phyloP scores from a whole-genome alignment of 192 early-diverging fungal species.

The Backusella mclennaniae region DNA sequence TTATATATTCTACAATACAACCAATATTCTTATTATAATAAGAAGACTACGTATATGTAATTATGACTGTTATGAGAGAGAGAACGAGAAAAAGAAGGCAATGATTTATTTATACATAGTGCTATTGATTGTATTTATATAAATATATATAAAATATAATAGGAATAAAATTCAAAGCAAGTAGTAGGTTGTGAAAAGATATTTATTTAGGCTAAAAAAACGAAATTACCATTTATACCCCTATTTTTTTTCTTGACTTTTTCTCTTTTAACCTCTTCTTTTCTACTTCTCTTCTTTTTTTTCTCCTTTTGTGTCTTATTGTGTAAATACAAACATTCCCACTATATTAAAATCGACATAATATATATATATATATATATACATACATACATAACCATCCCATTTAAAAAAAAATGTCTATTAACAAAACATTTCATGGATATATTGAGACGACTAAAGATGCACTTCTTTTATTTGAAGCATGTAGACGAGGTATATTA shows the following conservation, averaged over 20 bases:
- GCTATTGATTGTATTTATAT: neutral
- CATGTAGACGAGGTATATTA: slow-evolving; percentile 62
- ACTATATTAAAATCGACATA: neutral
- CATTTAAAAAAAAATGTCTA: slow-evolving; percentile 19
- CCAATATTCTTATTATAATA: neutral
- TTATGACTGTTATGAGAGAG: neutral
- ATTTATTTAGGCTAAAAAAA: neutral
- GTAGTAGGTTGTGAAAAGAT: neutral
- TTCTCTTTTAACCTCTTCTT: neutral
- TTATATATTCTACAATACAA: neutral
- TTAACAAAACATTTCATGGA: slow-evolving; percentile 57
- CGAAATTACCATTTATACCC: neutral
- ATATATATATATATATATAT: neutral
- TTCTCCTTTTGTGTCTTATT: neutral
- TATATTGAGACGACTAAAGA: slow-evolving; percentile 74
- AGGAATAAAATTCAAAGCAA: neutral
- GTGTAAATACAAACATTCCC: neutral
- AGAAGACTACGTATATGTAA: neutral
- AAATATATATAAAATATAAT: neutral
- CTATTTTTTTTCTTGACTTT: neutral
- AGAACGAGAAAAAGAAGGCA: neutral
- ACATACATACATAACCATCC: neutral
- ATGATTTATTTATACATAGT: neutral
- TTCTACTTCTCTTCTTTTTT: neutral
- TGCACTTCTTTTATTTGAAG: slow-evolving; percentile 77